phyloP scores from a whole-genome alignment of 495 filamentous ascomycete species.

The Hyphodiscus hymeniophilus region DNA sequence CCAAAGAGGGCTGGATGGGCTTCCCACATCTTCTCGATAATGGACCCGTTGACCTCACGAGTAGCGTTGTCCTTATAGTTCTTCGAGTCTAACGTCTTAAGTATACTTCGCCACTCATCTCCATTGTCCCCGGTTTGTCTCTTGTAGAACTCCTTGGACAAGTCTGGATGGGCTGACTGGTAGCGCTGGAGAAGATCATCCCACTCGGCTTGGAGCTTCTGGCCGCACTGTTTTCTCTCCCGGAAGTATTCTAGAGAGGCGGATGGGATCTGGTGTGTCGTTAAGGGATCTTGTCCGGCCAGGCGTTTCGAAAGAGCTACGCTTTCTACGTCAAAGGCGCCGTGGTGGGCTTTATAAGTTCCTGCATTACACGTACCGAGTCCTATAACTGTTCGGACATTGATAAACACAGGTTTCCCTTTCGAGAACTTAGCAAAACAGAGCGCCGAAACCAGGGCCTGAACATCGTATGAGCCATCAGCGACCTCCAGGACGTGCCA shows the following conservation, averaged over 20 bases:
- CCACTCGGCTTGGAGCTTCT: constrained; percentile 36
- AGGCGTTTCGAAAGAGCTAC: constrained; percentile 39
- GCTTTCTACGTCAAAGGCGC: constrained; percentile 35
- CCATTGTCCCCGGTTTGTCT: constrained; percentile 2
- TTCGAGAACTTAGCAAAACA: constrained; percentile 31
- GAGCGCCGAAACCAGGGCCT: constrained; percentile 41
- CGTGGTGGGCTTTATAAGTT: constrained; percentile 42
- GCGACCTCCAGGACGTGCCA: constrained; percentile 50
- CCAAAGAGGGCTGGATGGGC: constrained; percentile 45
- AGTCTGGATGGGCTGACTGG: constrained; percentile 32
- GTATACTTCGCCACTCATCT: not conserved
- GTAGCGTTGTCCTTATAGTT: constrained; percentile 31
- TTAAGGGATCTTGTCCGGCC: constrained; percentile 36
- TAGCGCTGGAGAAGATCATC: constrained; percentile 36
- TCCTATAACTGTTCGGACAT: constrained; percentile 50
- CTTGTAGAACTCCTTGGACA: constrained; percentile 28
- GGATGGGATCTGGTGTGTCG: constrained; percentile 38
- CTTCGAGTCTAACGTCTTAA: constrained; percentile 21
- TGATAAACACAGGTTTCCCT: constrained; percentile 51
- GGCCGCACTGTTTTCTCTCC: constrained; percentile 29
- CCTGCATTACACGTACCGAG: constrained; percentile 42
- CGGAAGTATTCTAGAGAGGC: constrained; percentile 42
- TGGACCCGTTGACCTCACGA: constrained; percentile 38
- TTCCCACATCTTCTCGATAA: constrained; percentile 41
- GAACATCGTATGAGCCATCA: constrained; percentile 46